Evolutionary conservation across 148 eudicot species (phyloP).

Genomic region (Rhododendron molle): DNA sequence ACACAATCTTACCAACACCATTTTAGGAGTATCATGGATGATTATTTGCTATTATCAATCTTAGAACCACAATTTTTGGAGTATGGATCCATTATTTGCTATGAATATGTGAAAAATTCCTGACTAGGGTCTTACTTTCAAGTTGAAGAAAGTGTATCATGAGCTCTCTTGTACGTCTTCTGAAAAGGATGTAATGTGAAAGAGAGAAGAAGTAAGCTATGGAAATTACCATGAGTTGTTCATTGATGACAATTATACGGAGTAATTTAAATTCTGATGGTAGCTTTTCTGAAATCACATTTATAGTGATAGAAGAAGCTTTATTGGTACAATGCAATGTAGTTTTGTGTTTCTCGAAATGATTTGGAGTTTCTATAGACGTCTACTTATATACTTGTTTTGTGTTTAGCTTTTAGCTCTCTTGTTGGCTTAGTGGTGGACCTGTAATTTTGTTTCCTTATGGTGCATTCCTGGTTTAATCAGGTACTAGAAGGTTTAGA

Average conservation of each 20-base stretch:
- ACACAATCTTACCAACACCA: not conserved
- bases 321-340: not conserved
- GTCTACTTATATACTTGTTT: not conserved
- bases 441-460: not conserved
- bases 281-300: not conserved
- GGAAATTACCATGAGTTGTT: no score
- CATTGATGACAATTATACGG: no score
- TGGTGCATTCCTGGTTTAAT: not conserved
- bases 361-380: not conserved
- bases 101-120: not conserved
- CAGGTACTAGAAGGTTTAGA: constrained; percentile 85
- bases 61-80: not conserved
- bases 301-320: not conserved
- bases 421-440: not conserved
- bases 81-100: not conserved
- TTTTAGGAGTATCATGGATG: not conserved
- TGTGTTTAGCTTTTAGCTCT: not conserved
- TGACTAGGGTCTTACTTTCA: not conserved
- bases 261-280: not conserved
- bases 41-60: not conserved
- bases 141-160: not conserved
- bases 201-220: not conserved
- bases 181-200: not conserved
- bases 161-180: not conserved
- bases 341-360: not conserved